Evolutionary conservation across 2,329 filamentous ascomycete genomes (phyloP).

Genomic region (Epichloe sp.): DNA sequence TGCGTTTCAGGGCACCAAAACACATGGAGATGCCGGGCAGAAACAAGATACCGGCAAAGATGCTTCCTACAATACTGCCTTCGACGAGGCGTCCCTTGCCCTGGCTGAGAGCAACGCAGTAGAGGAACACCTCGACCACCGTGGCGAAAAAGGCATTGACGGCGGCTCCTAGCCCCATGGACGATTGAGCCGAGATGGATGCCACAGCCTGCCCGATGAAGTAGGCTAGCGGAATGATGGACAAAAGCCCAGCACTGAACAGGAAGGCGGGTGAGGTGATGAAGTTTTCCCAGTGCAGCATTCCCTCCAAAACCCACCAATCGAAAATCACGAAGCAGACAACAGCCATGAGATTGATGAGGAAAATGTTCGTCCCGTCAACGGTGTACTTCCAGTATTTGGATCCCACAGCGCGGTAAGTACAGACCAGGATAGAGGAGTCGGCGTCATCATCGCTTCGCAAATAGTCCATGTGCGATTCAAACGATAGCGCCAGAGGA

Average conservation of each 20-base stretch:
- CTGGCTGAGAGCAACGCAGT: conserved; percentile 84
- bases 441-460: conserved; percentile 59
- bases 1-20: conserved; percentile 92
- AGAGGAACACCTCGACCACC: conserved; percentile 92
- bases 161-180: conserved; percentile 92
- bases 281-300: conserved; percentile 55
- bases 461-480: conserved; percentile 67
- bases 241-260: conserved; percentile 72
- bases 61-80: conserved; percentile 93
- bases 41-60: conserved; percentile 92
- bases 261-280: conserved; percentile 76
- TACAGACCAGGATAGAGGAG: conserved; percentile 84
- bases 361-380: conserved; percentile 96
- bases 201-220: conserved; percentile 98
- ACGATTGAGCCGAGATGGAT: conserved; percentile 95
- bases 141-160: conserved; percentile 99
- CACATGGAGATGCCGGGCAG: conserved; percentile 95
- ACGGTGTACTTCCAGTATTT: conserved; percentile 99
- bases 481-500: conserved; percentile 83
- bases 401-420: conserved; percentile 83
- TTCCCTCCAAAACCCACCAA: conserved; percentile 62
- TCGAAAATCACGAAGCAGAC: conserved; percentile 94
- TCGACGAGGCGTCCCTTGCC: conserved; percentile 90
- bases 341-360: conserved; percentile 90
- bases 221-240: conserved; percentile 92